A percentile compares a stretch with the other conserved stretches of the same genome.
These are phyloP conservation scores for Debaryomyces udenii DNA, from an alignment of 1,139 yeast genomes.

Conservation along the genomic window DNA sequence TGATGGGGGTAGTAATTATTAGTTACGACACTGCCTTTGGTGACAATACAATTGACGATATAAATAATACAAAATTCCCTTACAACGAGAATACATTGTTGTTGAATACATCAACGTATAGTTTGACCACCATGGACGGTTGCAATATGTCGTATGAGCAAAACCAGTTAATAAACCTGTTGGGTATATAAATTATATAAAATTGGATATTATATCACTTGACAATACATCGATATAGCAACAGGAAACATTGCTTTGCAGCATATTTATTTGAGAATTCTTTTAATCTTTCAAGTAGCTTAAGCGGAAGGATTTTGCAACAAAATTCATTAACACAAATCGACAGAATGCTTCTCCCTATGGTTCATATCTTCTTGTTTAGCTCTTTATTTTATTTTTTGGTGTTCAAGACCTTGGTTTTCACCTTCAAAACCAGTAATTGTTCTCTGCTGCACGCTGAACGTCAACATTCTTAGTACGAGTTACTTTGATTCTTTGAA, in stretches of 20 bases:
- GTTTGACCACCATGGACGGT: slow-evolving; percentile 5
- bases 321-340: too few species aligned
- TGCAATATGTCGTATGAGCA: slow-evolving; percentile 26
- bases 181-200: slow-evolving; percentile 13
- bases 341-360: too few species aligned
- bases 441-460: too few species aligned
- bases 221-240: slow-evolving; percentile 3
- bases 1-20: slow-evolving; percentile 44
- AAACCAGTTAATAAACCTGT: slow-evolving; percentile 21
- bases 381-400: too few species aligned
- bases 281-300: too few species aligned
- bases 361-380: too few species aligned
- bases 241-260: background rate
- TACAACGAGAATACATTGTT: slow-evolving; percentile 17
- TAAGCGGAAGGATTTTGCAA: too few species aligned
- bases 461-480: too few species aligned
- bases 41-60: slow-evolving; percentile 9
- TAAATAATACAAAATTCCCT: slow-evolving; percentile 27
- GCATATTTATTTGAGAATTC: too few species aligned
- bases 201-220: background rate
- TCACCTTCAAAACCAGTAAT: too few species aligned
- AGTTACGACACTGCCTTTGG: slow-evolving; percentile 50
- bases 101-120: background rate
- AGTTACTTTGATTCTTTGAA: too few species aligned
- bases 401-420: too few species aligned